Conservation (phyloP, 208 protist genomes). For the Leptomonas seymouri region DNA sequence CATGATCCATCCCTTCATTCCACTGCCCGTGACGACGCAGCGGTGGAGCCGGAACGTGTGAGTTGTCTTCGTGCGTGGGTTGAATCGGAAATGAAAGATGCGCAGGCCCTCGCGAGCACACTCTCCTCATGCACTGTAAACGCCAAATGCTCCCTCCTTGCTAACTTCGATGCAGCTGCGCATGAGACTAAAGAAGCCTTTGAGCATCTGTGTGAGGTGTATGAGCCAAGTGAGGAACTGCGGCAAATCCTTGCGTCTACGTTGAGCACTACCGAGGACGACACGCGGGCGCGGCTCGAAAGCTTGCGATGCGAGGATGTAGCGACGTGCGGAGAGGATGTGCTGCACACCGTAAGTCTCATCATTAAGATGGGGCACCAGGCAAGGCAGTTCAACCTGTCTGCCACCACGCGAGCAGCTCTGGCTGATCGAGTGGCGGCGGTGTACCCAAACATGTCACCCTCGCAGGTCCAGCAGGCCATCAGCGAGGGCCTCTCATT, state of each 20-base stretch:
- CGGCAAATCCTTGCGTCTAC: slow-evolving; percentile 14
- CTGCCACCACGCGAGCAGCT: slow-evolving; percentile 10
- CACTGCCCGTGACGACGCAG: background rate
- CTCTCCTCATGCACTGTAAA: background rate
- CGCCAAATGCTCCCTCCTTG: background rate
- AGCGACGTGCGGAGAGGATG: background rate
- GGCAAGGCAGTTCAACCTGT: slow-evolving; percentile 28
- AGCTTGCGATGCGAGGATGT: background rate
- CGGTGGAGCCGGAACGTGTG: background rate
- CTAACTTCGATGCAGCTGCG: slow-evolving; percentile 11
- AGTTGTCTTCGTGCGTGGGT: slow-evolving; percentile 20
- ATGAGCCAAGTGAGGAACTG: slow-evolving; percentile 10
- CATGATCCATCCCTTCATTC: background rate
- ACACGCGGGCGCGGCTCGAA: background rate
- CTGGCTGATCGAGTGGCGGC: slow-evolving; percentile 32
- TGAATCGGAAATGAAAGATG: slow-evolving; percentile 9
- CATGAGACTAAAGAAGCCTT: slow-evolving; percentile 6
- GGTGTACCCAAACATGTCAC: slow-evolving; percentile 23
- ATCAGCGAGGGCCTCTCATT: slow-evolving; percentile 28
- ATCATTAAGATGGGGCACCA: slow-evolving; percentile 47
- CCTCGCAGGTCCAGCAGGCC: slow-evolving; percentile 17
- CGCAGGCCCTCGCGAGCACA: background rate
- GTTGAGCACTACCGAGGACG: slow-evolving; percentile 6
- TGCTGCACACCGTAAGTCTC: slow-evolving; percentile 27
- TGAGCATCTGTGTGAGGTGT: slow-evolving; percentile 7